Percentiles rank a stretch among this genome's conserved stretches.
Evolutionary conservation across 1,284 basidiomycete species (phyloP).

Genomic region (Puccinia horiana): DNA sequence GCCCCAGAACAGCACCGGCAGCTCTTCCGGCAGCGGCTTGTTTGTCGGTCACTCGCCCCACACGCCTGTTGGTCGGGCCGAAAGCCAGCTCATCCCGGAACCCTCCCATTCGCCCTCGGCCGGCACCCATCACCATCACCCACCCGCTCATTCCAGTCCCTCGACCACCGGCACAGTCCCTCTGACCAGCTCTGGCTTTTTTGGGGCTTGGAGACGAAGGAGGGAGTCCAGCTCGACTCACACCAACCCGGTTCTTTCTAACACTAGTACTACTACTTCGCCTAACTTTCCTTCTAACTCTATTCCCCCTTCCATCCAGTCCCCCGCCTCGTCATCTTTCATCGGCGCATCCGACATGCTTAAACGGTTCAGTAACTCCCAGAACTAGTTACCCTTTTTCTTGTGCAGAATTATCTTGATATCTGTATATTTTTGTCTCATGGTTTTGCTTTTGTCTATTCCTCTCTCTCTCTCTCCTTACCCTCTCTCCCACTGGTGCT

Average conservation of each 20-base stretch:
- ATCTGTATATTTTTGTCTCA: too few species aligned
- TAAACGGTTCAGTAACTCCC: conserved; percentile 34
- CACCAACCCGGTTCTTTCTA: not conserved
- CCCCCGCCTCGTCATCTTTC: conserved; percentile 6
- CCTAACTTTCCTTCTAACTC: not conserved
- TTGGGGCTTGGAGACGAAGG: conserved; percentile 33
- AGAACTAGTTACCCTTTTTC: too few species aligned
- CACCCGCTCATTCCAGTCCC: not conserved
- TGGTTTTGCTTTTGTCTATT: too few species aligned
- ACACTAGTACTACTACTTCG: not conserved
- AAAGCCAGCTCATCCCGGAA: not conserved
- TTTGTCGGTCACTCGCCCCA: not conserved
- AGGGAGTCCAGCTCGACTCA: conserved; percentile 16
- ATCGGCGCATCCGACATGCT: conserved; percentile 36
- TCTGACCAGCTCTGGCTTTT: conserved; percentile 20
- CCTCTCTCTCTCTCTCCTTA: too few species aligned
- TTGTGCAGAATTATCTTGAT: too few species aligned
- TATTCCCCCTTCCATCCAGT: not conserved
- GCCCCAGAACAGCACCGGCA: not conserved
- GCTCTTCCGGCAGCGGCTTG: not conserved
- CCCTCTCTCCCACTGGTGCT: too few species aligned
- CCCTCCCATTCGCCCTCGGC: not conserved
- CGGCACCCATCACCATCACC: not conserved
- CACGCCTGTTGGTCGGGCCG: not conserved
- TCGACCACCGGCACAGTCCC: not conserved